Base-by-base conservation (phyloP, 495 filamentous ascomycete species). In the Ramalina intermedia region DNA sequence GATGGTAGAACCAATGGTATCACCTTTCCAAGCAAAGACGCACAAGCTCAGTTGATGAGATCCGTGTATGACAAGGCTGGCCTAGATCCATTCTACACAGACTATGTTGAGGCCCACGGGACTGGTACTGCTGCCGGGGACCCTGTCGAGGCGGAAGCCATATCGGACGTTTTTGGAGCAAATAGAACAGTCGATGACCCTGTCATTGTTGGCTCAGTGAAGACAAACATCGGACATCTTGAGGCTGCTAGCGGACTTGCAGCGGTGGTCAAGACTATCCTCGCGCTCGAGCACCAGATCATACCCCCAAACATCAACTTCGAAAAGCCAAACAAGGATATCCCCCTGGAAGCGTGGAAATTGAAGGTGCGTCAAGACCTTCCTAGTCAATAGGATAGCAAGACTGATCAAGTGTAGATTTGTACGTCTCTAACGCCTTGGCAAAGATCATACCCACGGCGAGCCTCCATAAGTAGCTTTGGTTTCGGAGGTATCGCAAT, bases 1-100 rank as follows among this genome's bases (percentile, higher is more conserved):
- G 78, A 82, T 60, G 77, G 76, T 11, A 71, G 66, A 17, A 72
- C 69, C 12, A 39, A 46, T 11, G 67, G 67, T 3, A 68, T 72
- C 40, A 66, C 63, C 1, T 53, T 63, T 11, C 70, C 70, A 0
- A 72, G 60, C 41, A 42, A 40, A 11, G 48, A 58, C n/a, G 63
- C 62, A 2, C 69, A 71, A 50, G 58, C 55, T 37, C 41, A 33
- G n/a, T 47, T 75, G 1, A 72, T 75, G 8, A 56, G 63, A 1
- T 61, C 67, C 23, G 63, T 68, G 1, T 72, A 71, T 40, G 14
- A 26, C 6, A 55, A 52, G 35, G 67, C 62, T 3, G 59, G 62
- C 0, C 55, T 75, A 0, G 46, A 59, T 18, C 49, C 65, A n/a
- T n/a, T 37, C 4, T 46, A 62, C 2, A 74, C 69, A 0, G 51